phyloP scores from a whole-genome alignment of 2,329 filamentous ascomycete genomes.

The Mollisiaceae sp. region DNA sequence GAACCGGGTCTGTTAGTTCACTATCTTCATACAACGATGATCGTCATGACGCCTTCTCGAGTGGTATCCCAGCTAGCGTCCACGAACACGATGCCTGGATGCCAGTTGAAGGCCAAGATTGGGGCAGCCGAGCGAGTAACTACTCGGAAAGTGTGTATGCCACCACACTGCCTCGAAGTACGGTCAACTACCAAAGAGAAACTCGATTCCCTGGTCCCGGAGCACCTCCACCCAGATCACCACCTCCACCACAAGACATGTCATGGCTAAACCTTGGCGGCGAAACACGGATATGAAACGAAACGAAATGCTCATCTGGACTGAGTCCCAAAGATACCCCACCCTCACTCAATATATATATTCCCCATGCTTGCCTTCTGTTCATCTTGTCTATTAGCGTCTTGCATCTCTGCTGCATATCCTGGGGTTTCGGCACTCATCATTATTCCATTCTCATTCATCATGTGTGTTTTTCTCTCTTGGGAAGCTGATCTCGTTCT shows the following conservation, averaged over 20 bases:
- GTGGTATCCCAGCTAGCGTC: constrained; percentile 66
- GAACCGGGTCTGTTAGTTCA: constrained; percentile 52
- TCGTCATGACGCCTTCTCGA: constrained; percentile 59
- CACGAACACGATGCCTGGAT: constrained; percentile 42
- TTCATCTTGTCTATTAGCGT: constrained; percentile 27
- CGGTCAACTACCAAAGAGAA: constrained; percentile 33
- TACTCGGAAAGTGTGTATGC: constrained; percentile 55
- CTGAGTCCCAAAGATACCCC: constrained; percentile 13
- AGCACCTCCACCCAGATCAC: constrained; percentile 24
- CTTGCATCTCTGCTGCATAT: constrained; percentile 23
- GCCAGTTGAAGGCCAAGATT: constrained; percentile 47
- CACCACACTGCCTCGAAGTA: constrained; percentile 46
- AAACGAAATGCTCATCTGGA: constrained; percentile 13
- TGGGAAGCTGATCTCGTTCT: background rate
- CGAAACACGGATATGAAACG: constrained; percentile 34
- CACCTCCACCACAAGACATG: constrained; percentile 60
- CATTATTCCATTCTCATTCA: background rate
- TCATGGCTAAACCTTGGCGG: constrained; percentile 77
- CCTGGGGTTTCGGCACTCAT: background rate
- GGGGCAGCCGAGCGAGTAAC: constrained; percentile 56
- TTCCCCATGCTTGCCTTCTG: constrained; percentile 8
- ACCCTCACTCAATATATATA: constrained; percentile 16
- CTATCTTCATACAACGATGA: constrained; percentile 40
- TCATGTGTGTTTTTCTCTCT: background rate
- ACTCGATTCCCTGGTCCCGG: constrained; percentile 25